Conservation (phyloP, 225 moss, liverwort and hornwort species). For the Bryum argenteum region DNA sequence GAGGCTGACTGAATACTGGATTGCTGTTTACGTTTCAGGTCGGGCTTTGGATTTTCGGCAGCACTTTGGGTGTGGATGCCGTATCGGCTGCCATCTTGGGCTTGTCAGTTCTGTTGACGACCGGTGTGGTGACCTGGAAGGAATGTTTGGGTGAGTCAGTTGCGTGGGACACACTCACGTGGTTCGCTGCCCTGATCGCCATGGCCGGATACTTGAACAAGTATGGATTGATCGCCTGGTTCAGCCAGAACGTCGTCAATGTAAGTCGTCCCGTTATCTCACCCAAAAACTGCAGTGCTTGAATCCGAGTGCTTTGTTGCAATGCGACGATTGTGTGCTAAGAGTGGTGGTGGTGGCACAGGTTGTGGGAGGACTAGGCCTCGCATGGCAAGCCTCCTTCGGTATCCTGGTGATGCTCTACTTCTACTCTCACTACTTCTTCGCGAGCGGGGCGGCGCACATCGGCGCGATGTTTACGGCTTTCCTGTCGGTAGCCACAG, state of each 20-base stretch:
- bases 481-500: conserved; percentile 84
- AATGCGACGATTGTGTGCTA: background rate
- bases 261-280: conserved; percentile 30
- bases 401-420: conserved; percentile 87
- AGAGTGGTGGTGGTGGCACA: conserved; percentile 13
- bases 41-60: conserved; percentile 93
- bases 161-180: conserved; percentile 95
- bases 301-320: background rate
- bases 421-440: conserved; percentile 96
- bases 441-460: conserved; percentile 98
- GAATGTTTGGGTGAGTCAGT: conserved; percentile 93
- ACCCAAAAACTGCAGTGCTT: background rate
- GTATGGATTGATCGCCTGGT: conserved; percentile 93
- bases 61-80: conserved; percentile 73
- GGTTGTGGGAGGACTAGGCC: conserved; percentile 88
- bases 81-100: conserved; percentile 95
- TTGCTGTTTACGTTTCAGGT: conserved; percentile 47
- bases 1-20: background rate
- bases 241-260: conserved; percentile 92
- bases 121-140: conserved; percentile 99
- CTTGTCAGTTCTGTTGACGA: conserved; percentile 76
- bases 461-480: conserved; percentile 99
- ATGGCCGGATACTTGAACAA: conserved; percentile 98
- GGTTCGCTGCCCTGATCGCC: conserved; percentile 97
- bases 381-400: conserved; percentile 96